Conservation (phyloP, 2,329 filamentous ascomycete genomes). For the Fusarium clavum region DNA sequence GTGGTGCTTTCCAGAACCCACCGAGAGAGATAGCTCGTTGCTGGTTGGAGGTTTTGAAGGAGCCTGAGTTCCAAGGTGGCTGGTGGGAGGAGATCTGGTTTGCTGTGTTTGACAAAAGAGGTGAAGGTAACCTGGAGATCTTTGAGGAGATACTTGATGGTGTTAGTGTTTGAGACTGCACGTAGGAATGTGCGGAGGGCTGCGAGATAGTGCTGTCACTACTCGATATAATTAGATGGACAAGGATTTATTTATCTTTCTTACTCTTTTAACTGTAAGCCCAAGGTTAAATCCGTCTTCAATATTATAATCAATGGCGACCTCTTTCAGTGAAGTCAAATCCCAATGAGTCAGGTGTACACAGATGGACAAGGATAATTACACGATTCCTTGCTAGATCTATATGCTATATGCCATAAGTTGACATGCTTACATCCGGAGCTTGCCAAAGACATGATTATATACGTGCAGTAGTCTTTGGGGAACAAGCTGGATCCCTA, state of each 20-base stretch:
- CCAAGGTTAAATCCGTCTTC: too few species aligned
- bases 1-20: conserved; percentile 75
- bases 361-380: not conserved
- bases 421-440: not conserved
- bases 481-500: not conserved
- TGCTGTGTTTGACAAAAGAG: conserved; percentile 65
- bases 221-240: not conserved
- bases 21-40: conserved; percentile 69
- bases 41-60: conserved; percentile 70
- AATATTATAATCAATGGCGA: too few species aligned
- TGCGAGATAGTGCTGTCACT: not conserved
- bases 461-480: not conserved
- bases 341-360: too few species aligned
- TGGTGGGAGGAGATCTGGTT: conserved; percentile 75
- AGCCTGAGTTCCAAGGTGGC: conserved; percentile 70
- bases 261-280: too few species aligned
- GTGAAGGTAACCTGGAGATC: conserved; percentile 62
- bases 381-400: not conserved
- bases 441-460: not conserved
- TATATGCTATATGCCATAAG: not conserved
- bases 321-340: too few species aligned
- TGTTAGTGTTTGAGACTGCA: conserved; percentile 44
- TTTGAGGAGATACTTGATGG: conserved; percentile 60
- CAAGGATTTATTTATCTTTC: not conserved
- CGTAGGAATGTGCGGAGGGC: not conserved